Conservation (phyloP, 257 asterid species). For the Solanum ahanhuiri region DNA sequence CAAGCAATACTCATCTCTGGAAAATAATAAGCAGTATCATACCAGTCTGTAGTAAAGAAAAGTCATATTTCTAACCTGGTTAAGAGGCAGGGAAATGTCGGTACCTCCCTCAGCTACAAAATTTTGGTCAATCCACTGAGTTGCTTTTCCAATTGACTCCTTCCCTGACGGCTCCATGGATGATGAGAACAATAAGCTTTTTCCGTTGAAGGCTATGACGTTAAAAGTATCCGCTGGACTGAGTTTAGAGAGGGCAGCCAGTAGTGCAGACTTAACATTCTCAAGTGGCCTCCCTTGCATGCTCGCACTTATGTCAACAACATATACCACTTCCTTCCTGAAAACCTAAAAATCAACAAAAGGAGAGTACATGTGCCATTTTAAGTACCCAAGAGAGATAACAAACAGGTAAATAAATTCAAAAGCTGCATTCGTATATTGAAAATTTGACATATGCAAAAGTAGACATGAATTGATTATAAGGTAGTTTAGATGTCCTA, state of each 20-base stretch:
- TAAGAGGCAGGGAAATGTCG: slow-evolving; percentile 41
- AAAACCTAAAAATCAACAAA: slow-evolving; percentile 37
- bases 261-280: slow-evolving; percentile 43
- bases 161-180: slow-evolving; percentile 40
- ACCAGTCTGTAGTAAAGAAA: not conserved
- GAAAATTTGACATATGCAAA: not conserved
- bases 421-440: not conserved
- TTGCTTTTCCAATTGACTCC: slow-evolving; percentile 36
- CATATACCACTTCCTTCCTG: slow-evolving; percentile 56
- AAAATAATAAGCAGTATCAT: not conserved
- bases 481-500: not conserved
- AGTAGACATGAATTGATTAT: not conserved
- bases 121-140: slow-evolving; percentile 46
- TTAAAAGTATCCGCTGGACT: slow-evolving; percentile 52
- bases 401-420: not conserved
- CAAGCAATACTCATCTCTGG: not conserved
- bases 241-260: slow-evolving; percentile 46
- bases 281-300: slow-evolving; percentile 64
- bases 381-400: not conserved
- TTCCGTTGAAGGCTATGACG: slow-evolving; percentile 52
- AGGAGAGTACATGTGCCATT: not conserved
- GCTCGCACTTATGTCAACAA: slow-evolving; percentile 72
- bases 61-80: slow-evolving; percentile 35
- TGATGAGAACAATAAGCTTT: slow-evolving; percentile 32
- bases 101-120: slow-evolving; percentile 59